Conservation (phyloP, 73 alveolate genomes). For the Paramecium tetraurelia region DNA sequence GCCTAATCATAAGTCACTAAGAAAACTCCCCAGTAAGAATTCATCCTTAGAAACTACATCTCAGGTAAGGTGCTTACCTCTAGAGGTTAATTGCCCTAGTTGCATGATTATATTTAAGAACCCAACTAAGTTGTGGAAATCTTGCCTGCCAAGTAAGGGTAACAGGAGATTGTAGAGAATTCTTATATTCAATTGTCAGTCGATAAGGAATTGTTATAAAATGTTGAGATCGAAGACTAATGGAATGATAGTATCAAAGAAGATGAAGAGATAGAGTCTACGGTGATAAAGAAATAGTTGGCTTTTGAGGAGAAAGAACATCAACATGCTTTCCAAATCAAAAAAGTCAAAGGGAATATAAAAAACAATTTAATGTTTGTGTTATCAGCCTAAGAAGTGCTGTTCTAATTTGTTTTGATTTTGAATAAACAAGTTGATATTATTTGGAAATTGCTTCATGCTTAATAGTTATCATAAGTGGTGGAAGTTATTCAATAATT, state of each 20-base stretch:
- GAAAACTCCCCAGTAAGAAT: not conserved
- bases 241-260: constrained; percentile 7
- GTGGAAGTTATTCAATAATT: not conserved
- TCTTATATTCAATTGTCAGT: not conserved
- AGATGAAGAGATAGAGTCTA: not conserved
- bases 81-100: not conserved
- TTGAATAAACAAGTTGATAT: not conserved
- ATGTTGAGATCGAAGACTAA: not conserved
- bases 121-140: not conserved
- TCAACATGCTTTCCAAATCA: constrained; percentile 6
- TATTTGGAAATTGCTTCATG: not conserved
- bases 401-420: not conserved
- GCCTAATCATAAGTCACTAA: not conserved
- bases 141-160: not conserved
- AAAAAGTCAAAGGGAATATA: not conserved
- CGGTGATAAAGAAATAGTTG: not conserved
- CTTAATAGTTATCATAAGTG: not conserved
- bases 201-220: not conserved
- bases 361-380: constrained; percentile 17
- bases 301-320: not conserved
- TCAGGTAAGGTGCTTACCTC: not conserved
- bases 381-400: not conserved
- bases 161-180: not conserved
- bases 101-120: not conserved
- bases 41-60: not conserved